Percentiles rank a stretch among this genome's conserved stretches.
These are phyloP conservation scores for Starmerella floricola DNA, from an alignment of 805 yeast genomes.

Conservation along the genomic window DNA sequence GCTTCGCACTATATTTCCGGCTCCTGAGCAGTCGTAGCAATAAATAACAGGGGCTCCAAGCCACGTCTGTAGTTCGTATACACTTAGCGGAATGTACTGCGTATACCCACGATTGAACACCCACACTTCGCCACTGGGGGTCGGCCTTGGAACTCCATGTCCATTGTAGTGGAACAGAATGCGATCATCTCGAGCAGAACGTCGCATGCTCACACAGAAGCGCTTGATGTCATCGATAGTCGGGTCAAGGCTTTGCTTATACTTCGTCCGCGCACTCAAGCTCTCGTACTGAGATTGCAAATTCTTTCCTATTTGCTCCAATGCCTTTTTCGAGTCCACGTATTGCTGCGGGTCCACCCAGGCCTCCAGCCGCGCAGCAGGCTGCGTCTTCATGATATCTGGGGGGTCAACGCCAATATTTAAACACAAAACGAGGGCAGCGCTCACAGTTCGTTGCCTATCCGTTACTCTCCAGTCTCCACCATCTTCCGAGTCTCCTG, in stretches of 20 bases:
- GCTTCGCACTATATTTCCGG: conserved; percentile 84
- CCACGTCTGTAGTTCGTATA: conserved; percentile 95
- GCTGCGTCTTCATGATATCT: conserved; percentile 82
- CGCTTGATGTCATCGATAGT: conserved; percentile 91
- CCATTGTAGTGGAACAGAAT: conserved; percentile 92
- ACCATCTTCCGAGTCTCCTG: conserved; percentile 42
- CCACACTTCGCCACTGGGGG: conserved; percentile 95
- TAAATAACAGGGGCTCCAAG: conserved; percentile 93
- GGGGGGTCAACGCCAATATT: conserved; percentile 97
- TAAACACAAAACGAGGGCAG: conserved; percentile 80
- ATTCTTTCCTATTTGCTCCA: conserved; percentile 80
- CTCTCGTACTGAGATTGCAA: conserved; percentile 84
- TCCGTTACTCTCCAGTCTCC: conserved; percentile 87
- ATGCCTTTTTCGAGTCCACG: conserved; percentile 78
- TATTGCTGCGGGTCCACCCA: conserved; percentile 82
- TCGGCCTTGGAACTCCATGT: conserved; percentile 97
- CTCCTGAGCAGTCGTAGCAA: conserved; percentile 88
- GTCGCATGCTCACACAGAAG: conserved; percentile 73
- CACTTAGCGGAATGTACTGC: conserved; percentile 89
- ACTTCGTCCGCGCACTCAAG: conserved; percentile 71
- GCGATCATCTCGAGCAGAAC: conserved; percentile 88
- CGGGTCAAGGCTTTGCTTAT: conserved; percentile 86
- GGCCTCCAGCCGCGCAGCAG: conserved; percentile 82
- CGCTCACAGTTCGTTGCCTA: conserved; percentile 83
- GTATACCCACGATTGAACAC: conserved; percentile 95